A percentile compares a stretch with the other conserved stretches of the same genome.
phyloP scores from a whole-genome alignment of 371 early-diverging fungal genomes.

The Synchytrium microbalum region DNA sequence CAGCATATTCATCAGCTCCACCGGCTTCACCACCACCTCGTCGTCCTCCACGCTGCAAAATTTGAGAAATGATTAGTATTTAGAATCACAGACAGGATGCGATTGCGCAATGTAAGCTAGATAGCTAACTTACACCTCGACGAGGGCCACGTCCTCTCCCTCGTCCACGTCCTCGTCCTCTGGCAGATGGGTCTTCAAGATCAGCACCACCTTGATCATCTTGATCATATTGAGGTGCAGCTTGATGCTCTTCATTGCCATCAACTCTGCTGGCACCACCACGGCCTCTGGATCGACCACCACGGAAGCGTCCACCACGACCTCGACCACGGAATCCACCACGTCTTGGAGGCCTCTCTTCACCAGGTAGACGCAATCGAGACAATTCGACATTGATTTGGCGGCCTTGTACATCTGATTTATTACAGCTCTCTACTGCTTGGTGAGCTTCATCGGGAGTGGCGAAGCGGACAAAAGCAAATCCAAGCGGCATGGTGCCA shows the following conservation, averaged over 20 bases:
- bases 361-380: conserved; percentile 29
- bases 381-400: conserved; percentile 51
- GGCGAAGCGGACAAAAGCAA: conserved; percentile 63
- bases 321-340: conserved; percentile 10
- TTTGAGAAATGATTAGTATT: too few relatives aligned
- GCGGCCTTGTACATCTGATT: conserved; percentile 56
- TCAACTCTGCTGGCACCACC: conserved; percentile 24
- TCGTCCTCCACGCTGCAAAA: neutral
- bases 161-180: conserved; percentile 23
- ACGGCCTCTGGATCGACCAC: conserved; percentile 38
- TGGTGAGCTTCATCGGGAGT: conserved; percentile 46
- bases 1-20: neutral
- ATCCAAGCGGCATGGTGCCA: conserved; percentile 37
- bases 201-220: neutral
- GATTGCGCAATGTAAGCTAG: too few relatives aligned
- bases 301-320: conserved; percentile 34
- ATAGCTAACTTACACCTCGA: conserved; percentile 1
- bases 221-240: neutral
- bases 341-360: conserved; percentile 17
- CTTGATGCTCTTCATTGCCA: neutral
- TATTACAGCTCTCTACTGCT: conserved; percentile 56
- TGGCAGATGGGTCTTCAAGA: conserved; percentile 17
- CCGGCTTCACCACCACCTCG: neutral
- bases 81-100: too few relatives aligned
- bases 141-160: neutral